A percentile compares a stretch with the other conserved stretches of the same genome.
phyloP scores from a whole-genome alignment of 2,329 filamentous ascomycete genomes.

The Fusarium cyanostomum region DNA sequence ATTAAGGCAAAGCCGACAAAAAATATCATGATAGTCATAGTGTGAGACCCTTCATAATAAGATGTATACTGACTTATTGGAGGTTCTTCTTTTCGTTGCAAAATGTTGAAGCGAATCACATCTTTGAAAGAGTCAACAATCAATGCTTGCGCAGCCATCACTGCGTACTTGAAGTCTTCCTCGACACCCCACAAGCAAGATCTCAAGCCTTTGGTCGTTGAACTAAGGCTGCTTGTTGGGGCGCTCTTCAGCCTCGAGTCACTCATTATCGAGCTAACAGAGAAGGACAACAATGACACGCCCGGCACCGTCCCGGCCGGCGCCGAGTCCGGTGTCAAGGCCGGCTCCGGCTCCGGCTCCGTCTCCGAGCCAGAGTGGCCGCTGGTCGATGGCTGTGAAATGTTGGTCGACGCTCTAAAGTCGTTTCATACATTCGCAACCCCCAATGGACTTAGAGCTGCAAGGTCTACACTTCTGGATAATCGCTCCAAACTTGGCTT shows the following conservation, averaged over 20 bases:
- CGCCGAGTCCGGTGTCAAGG: not conserved
- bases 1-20: not conserved
- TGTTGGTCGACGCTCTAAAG: slow-evolving; percentile 28
- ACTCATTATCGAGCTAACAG: slow-evolving; percentile 33
- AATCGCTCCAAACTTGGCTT: slow-evolving; percentile 39
- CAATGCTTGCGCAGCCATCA: slow-evolving; percentile 28
- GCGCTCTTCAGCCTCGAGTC: slow-evolving; percentile 38
- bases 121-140: slow-evolving; percentile 31
- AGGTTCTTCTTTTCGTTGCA: no score
- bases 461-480: slow-evolving; percentile 28
- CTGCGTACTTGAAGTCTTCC: slow-evolving; percentile 13
- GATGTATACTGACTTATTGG: not conserved
- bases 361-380: slow-evolving; percentile 29
- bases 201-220: slow-evolving; percentile 29
- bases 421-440: slow-evolving; percentile 23
- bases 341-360: not conserved
- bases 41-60: not conserved
- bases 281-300: slow-evolving; percentile 12
- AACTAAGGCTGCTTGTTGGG: slow-evolving; percentile 38
- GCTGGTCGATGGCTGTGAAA: slow-evolving; percentile 33
- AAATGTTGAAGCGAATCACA: slow-evolving; percentile 25
- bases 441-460: slow-evolving; percentile 34
- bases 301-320: slow-evolving; percentile 5
- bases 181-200: slow-evolving; percentile 1
- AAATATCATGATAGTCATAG: not conserved